Percentiles rank a stretch among this genome's conserved stretches.
These are phyloP conservation scores for Ophiocordyceps camponoti-leonardi DNA, from an alignment of 2,329 filamentous ascomycete species.

Conservation along the genomic window DNA sequence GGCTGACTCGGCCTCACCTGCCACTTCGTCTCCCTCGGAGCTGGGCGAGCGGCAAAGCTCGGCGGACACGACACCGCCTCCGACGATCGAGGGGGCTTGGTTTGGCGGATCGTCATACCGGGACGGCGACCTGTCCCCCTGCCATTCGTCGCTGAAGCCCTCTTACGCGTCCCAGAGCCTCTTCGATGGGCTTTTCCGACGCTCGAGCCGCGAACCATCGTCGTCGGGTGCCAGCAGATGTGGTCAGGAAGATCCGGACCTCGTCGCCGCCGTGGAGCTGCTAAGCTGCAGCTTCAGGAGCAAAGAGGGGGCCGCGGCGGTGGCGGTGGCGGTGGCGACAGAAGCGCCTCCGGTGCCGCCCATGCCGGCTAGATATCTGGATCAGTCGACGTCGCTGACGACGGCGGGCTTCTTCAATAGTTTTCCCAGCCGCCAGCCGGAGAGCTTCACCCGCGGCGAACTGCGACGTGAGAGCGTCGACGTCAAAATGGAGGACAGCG, in stretches of 20 bases:
- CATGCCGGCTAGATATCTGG: constrained; percentile 64
- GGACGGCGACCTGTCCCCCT: constrained; percentile 48
- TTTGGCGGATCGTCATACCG: constrained; percentile 32
- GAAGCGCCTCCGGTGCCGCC: constrained; percentile 80
- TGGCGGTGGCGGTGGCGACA: constrained; percentile 37
- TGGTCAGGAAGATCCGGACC: constrained; percentile 69
- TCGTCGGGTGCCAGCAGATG: constrained; percentile 63
- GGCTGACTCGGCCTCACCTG: constrained; percentile 64
- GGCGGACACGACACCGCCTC: constrained; percentile 81
- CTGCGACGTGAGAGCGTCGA: constrained; percentile 33
- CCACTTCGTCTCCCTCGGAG: constrained; percentile 66
- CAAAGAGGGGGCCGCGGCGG: constrained; percentile 44
- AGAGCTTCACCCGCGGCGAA: constrained; percentile 48
- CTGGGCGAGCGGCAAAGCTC: constrained; percentile 66
- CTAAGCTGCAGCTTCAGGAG: constrained; percentile 86
- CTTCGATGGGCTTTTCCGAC: constrained; percentile 44
- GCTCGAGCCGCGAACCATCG: constrained; percentile 60
- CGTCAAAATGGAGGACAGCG: constrained; percentile 52
- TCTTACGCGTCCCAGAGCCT: constrained; percentile 9
- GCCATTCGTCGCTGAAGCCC: constrained; percentile 44
- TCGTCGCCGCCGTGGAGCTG: constrained; percentile 79
- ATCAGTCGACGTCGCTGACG: constrained; percentile 37
- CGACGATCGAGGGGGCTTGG: constrained; percentile 48
- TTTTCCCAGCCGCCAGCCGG: constrained; percentile 41
- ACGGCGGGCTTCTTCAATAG: constrained; percentile 45